Evolutionary conservation across 1,284 basidiomycete species (phyloP), one percentile per base, ranked within the genome.

Genomic region (Ceratobasidium theobromae): DNA sequence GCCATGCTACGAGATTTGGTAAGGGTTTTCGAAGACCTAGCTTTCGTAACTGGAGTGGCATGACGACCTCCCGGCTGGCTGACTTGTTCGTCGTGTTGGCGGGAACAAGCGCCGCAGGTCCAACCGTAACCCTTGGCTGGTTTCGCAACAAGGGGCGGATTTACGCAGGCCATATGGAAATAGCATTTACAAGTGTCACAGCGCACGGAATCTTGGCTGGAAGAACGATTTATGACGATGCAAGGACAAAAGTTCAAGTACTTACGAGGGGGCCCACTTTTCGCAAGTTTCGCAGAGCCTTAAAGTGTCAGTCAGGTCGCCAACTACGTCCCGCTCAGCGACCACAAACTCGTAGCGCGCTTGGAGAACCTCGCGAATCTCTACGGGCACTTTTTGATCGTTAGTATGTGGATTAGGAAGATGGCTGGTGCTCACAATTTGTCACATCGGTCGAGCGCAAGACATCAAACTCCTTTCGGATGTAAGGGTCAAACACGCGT

Each of bases 381-480:
- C 76, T 65, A 84, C 83, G 33, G 93, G 93, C 43, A 95, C 93
- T 95, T 74, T 16, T 6, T 3, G 46, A 28, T 5, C 33, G 21
- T 52, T 3, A 40, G 28, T 38, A 23, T 28, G 18, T 25, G 16
- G 9, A 18, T 30, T 28, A 65, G 16, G 32, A 32, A 14, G n/a
- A 33, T 4, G 62, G 51, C 65, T 65, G 68, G 18, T 21, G 84
- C 93, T 73, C 75, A 97, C 94, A 81, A 76, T 99, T 99, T 72
- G 88, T 86, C 67, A 97, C 87, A 73, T 89, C 90, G 52, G 85
- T 85, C 27, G 93, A 87, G 64, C 91, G 88, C 67, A 99, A 87
- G 71, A 98, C 90, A 76, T 99, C 97, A 78, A 96, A 98, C 78
- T 97, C 96, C 76, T 94, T 92, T 80, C 97, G 95, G 77, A 98